Evolutionary conservation across 1,284 basidiomycete genomes (phyloP), one percentile per base, ranked within the genome.

Genomic region (Ustilago esculenta): DNA sequence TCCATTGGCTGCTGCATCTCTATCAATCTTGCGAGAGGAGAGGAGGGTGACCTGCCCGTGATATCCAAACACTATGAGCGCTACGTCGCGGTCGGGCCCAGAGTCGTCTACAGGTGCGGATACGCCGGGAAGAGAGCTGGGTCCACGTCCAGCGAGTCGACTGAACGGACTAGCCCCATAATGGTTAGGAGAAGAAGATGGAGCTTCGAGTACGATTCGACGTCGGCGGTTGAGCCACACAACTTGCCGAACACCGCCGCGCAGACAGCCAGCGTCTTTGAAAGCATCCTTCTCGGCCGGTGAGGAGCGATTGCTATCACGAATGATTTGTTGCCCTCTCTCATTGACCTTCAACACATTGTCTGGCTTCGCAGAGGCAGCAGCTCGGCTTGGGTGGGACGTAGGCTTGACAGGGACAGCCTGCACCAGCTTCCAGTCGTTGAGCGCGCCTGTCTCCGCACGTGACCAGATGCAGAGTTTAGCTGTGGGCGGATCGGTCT

Each of bases 281-380:
- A 15, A 32, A 35, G 36, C n/a, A 6, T 61, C 40, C 4, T 20
- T 18, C 9, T 36, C 23, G 12, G 47, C 17, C 3, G 52, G 50
- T 3, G 64, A 57, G 10, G 57, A 32, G 12, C 42, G 30, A 34
- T 14, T 53, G n/a, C 18, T 40, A 17, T 60, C 49, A 3, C 33
- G 30, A 5, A 37, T 32, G 15, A 68, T 41, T 5, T 60, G 53
- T 20, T 67, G 57, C 6, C 58, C 58, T 11, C 54, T 53, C 12
- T 61, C 58, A 18, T 72, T 57, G 21, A 67, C 63, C 30, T 67
- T 63, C 51, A 72, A 48, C 17, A 67, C 69, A n/a, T 72, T 61
- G 33, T 54, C 54, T 10, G 50, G 10, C 18, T 47, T 54, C 5
- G 39, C 4, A 1, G 43, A 20, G 8, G 41, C 18, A 11, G 35